These are phyloP conservation scores for Xylariaceae sp. DNA, from an alignment of 2,329 filamentous ascomycete species.

Conservation along the genomic window DNA sequence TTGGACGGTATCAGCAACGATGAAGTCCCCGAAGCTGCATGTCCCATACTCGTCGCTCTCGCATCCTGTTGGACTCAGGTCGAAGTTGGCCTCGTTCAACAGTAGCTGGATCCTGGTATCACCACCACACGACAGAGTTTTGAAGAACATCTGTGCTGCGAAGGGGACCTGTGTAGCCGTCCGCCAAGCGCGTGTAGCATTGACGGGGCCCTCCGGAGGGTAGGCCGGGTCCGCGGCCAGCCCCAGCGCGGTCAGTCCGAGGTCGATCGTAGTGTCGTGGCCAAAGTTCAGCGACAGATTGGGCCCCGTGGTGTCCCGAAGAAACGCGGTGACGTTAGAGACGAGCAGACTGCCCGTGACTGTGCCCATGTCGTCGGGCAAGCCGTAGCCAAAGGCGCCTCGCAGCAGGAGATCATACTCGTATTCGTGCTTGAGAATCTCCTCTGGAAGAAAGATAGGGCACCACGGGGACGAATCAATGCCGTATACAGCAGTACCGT, in stretches of 20 bases:
- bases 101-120: slow-evolving; percentile 19
- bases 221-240: slow-evolving; percentile 17
- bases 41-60: slow-evolving; percentile 19
- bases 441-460: slow-evolving; percentile 16
- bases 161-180: slow-evolving; percentile 20
- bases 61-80: slow-evolving; percentile 18
- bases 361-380: slow-evolving; percentile 19
- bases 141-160: slow-evolving; percentile 21
- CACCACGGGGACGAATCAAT: slow-evolving; percentile 21
- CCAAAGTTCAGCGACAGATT: slow-evolving; percentile 22
- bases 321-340: slow-evolving; percentile 18
- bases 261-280: slow-evolving; percentile 23
- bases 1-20: slow-evolving; percentile 11
- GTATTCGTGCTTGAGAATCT: slow-evolving; percentile 21
- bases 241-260: slow-evolving; percentile 19
- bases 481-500: slow-evolving; percentile 20
- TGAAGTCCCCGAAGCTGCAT: slow-evolving; percentile 18
- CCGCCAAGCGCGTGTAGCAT: slow-evolving; percentile 18
- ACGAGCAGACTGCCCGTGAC: slow-evolving; percentile 20
- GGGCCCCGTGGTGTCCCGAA: slow-evolving; percentile 7
- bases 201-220: slow-evolving; percentile 15
- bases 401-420: slow-evolving; percentile 24
- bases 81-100: slow-evolving; percentile 23
- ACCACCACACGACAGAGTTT: slow-evolving; percentile 15
- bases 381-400: slow-evolving; percentile 21